Evolutionary conservation across 495 filamentous ascomycete genomes (phyloP).

Genomic region (Aspergillus biplanus): DNA sequence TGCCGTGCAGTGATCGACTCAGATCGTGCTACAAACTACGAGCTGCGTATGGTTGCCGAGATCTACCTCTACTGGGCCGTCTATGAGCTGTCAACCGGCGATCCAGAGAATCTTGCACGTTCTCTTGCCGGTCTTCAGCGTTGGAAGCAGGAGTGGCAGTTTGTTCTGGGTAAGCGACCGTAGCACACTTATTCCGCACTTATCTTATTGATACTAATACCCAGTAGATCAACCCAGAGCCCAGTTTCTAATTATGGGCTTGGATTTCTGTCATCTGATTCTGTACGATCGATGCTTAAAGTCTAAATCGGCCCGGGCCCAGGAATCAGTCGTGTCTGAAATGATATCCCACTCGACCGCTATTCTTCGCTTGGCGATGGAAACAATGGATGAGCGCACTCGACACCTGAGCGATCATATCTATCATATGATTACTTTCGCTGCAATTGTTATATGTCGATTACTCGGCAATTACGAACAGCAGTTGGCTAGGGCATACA

Average conservation of each 20-base stretch:
- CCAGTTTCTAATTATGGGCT: conserved; percentile 54
- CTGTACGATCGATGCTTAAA: conserved; percentile 47
- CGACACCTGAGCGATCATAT: conserved; percentile 51
- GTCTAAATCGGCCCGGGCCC: conserved; percentile 34
- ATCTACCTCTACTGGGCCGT: conserved; percentile 50
- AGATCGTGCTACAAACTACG: conserved; percentile 48
- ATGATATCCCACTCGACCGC: conserved; percentile 47
- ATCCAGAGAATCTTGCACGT: conserved; percentile 36
- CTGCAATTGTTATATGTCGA: conserved; percentile 46
- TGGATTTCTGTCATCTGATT: conserved; percentile 49
- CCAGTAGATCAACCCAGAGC: conserved; percentile 46
- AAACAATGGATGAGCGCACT: conserved; percentile 49
- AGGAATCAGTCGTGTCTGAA: conserved; percentile 44
- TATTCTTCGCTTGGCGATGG: conserved; percentile 49
- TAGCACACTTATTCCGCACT: not conserved
- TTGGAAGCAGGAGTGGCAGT: conserved; percentile 47
- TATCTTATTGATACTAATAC: not conserved
- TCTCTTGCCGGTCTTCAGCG: conserved; percentile 37
- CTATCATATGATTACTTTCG: conserved; percentile 55
- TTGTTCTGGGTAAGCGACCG: conserved; percentile 37
- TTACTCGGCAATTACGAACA: conserved; percentile 41
- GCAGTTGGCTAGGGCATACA: conserved; percentile 31
- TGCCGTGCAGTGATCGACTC: conserved; percentile 40
- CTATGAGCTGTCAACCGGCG: conserved; percentile 34
- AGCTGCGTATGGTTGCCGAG: conserved; percentile 51